phyloP scores from a whole-genome alignment of 805 yeast genomes.

The Suhomyces prunicola region DNA sequence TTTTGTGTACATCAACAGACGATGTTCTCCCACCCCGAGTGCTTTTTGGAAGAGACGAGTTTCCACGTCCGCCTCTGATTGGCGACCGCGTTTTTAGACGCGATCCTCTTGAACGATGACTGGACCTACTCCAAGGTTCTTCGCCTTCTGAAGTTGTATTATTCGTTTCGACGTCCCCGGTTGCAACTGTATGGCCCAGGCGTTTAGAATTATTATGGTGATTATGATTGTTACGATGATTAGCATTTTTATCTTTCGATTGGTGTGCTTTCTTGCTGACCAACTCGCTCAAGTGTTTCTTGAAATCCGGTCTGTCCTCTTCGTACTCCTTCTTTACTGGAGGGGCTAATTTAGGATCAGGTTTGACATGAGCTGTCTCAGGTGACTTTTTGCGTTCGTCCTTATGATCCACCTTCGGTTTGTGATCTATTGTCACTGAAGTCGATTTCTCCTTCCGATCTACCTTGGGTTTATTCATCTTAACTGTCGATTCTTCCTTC shows the following conservation, averaged over 20 bases:
- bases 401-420: background rate
- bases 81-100: background rate
- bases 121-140: background rate
- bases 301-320: slow-evolving; percentile 31
- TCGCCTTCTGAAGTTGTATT: background rate
- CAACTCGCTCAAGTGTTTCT: slow-evolving; percentile 28
- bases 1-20: background rate
- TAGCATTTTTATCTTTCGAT: slow-evolving; percentile 13
- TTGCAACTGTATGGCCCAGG: background rate
- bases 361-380: background rate
- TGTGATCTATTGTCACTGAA: no score
- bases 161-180: background rate
- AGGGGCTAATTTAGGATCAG: background rate
- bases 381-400: background rate
- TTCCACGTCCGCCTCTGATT: background rate
- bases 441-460: background rate
- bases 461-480: background rate
- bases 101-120: background rate
- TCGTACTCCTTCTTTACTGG: background rate
- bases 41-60: background rate
- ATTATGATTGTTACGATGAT: background rate
- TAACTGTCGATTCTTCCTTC: background rate
- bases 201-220: background rate
- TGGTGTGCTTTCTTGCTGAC: slow-evolving; percentile 14
- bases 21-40: background rate